These are phyloP conservation scores for Castanospermum australe DNA, from an alignment of 306 rosid genomes.

Conservation along the genomic window DNA sequence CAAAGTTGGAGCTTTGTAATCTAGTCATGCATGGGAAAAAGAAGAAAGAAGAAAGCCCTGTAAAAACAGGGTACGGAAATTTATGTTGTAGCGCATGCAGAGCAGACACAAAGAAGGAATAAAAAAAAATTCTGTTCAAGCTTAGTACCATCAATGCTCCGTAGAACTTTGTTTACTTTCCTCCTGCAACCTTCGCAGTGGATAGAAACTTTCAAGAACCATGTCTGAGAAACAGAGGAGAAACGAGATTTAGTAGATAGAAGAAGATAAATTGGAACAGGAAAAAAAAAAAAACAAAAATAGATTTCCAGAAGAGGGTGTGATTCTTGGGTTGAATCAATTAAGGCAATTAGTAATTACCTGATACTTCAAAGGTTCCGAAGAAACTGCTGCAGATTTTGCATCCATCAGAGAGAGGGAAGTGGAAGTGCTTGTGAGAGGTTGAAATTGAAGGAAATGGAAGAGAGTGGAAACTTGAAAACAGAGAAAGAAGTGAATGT, in stretches of 20 bases:
- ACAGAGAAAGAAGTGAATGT: conserved; percentile 22
- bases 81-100: not conserved
- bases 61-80: not conserved
- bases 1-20: not conserved
- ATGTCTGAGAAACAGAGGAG: conserved; percentile 47
- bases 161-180: conserved; percentile 81
- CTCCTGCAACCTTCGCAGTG: conserved; percentile 91
- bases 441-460: conserved; percentile 9
- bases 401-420: conserved; percentile 48
- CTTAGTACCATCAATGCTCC: conserved; percentile 70
- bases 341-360: conserved; percentile 8
- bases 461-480: conserved; percentile 9
- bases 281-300: not conserved
- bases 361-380: conserved; percentile 55
- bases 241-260: not conserved
- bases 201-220: conserved; percentile 78
- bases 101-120: not conserved
- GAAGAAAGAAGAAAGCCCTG: not conserved
- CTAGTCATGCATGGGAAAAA: conserved; percentile 26
- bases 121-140: not conserved
- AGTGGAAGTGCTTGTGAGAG: conserved; percentile 4
- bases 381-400: conserved; percentile 30
- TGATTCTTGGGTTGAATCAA: not conserved
- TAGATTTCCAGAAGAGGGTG: not conserved
- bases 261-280: not conserved